Base-by-base conservation (phyloP, 495 filamentous ascomycete species). In the Patellaria atrata region DNA sequence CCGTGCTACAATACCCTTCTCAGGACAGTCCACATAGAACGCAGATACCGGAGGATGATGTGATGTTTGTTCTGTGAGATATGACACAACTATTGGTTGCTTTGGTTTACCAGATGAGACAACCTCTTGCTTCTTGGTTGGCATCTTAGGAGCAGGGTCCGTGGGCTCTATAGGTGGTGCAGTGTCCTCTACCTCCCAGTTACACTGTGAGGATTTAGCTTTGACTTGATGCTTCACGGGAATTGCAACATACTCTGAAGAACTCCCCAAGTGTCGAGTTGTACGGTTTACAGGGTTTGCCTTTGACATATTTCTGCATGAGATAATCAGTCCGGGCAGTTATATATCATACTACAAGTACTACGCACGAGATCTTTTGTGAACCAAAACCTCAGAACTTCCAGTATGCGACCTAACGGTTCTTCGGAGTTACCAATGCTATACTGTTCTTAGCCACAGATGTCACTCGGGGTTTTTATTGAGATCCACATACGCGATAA, bases 201-300 rank as follows among this genome's bases (percentile, higher is more conserved):
- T 92, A 50, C 87, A 94, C 76, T 89, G 22, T 23, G 6, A 13
- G 8, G 13, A 22, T 38, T 10, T 32, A 20, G 27, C 3, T 28
- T 30, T 35, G 21, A 5, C n/a, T 28, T 9, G 11, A 19, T 27
- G 22, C 28, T n/a, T 9, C 14, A 14, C 11, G 15, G 29, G 20
- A 14, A 26, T 15, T 39, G 9, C 27, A 27, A 63, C 70, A 51
- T 64, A 84, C 81, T 59, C 89, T 68, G 60, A 97, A 97, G 60
- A 94, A 96, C 59, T 97, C 89, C n/a, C 89, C 89, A 25, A 97
- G 57, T 5, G 82, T 82, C 23, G 86, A 94, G 56, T 97, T 97
- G 59, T 97, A 97, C 5, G 89, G 89, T 56, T 97, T 97, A 71
- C 84, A 94, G 7, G 89, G 89, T 61, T 86, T 93, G 28, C 89